These are phyloP conservation scores for Cadophora malorum DNA, from an alignment of 2,329 filamentous ascomycete genomes.

Conservation along the genomic window DNA sequence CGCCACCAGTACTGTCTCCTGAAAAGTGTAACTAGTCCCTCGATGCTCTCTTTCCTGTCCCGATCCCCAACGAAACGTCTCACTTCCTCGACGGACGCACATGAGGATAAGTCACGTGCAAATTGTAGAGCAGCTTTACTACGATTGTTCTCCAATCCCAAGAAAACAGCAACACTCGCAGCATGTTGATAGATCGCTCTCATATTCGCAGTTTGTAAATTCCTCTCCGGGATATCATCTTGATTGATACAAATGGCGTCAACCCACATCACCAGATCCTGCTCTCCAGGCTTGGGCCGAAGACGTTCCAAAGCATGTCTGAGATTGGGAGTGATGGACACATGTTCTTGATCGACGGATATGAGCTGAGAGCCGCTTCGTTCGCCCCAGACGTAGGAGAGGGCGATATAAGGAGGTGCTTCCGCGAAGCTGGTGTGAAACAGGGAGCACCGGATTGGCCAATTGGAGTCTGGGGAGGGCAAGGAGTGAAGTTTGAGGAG, in stretches of 20 bases:
- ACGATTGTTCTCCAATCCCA: slow-evolving; percentile 29
- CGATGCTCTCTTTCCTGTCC: slow-evolving; percentile 35
- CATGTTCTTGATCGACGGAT: slow-evolving; percentile 24
- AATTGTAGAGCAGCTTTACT: slow-evolving; percentile 32
- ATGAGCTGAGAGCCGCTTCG: slow-evolving; percentile 20
- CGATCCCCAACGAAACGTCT: slow-evolving; percentile 28
- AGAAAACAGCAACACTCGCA: slow-evolving; percentile 35
- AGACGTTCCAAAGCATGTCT: slow-evolving; percentile 36
- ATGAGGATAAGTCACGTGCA: slow-evolving; percentile 31
- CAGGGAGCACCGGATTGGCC: slow-evolving; percentile 28
- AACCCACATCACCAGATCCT: slow-evolving; percentile 36
- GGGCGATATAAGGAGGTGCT: slow-evolving; percentile 37
- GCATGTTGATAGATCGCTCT: slow-evolving; percentile 39
- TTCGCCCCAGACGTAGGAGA: slow-evolving; percentile 41
- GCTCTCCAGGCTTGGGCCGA: slow-evolving; percentile 25
- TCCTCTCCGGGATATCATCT: slow-evolving; percentile 35
- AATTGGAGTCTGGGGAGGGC: slow-evolving; percentile 26
- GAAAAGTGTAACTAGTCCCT: slow-evolving; percentile 47
- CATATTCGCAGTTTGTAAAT: slow-evolving; percentile 38
- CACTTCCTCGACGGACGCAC: slow-evolving; percentile 25
- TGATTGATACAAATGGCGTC: slow-evolving; percentile 42
- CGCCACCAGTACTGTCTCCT: slow-evolving; percentile 49
- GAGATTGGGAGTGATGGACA: slow-evolving; percentile 35
- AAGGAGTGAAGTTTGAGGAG: slow-evolving; percentile 27
- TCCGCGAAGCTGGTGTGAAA: slow-evolving; percentile 33